phyloP scores from a whole-genome alignment of 768 basidiomycete genomes.

The Agaricus subrufescens region DNA sequence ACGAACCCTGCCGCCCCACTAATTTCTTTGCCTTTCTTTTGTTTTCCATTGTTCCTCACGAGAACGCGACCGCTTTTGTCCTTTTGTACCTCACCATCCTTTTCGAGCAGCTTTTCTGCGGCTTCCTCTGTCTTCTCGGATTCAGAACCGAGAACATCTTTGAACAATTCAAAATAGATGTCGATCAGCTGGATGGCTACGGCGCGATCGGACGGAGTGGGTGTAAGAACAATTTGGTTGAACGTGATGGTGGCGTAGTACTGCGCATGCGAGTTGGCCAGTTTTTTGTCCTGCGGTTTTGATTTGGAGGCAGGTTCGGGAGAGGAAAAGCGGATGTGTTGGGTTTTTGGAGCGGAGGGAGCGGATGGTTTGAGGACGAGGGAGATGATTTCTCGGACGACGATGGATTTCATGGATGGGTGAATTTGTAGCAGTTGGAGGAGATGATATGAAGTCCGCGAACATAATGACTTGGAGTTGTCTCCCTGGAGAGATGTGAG shows the following conservation, averaged over 20 bases:
- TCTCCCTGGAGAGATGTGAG: constrained; percentile 59
- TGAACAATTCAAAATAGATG: constrained; percentile 93
- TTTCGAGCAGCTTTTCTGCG: constrained; percentile 36
- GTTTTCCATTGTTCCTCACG: constrained; percentile 26
- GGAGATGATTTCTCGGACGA: constrained; percentile 82
- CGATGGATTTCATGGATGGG: constrained; percentile 86
- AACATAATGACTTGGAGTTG: constrained; percentile 80
- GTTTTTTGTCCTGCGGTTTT: constrained; percentile 28
- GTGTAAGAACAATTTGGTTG: constrained; percentile 82
- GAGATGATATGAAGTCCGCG: constrained; percentile 84
- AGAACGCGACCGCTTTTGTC: constrained; percentile 14
- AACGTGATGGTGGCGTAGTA: constrained; percentile 95
- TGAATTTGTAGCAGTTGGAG: constrained; percentile 88
- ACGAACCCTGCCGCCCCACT: constrained; percentile 62
- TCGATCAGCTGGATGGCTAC: constrained; percentile 80
- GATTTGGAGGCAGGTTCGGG: constrained; percentile 24
- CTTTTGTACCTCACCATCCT: constrained; percentile 26
- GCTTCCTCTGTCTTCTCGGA: constrained; percentile 25
- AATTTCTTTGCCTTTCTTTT: constrained; percentile 35
- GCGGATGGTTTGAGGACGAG: constrained; percentile 67
- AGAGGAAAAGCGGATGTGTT: constrained; percentile 53
- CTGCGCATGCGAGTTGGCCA: constrained; percentile 65
- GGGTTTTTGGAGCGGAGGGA: constrained; percentile 25
- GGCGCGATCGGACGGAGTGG: constrained; percentile 48
- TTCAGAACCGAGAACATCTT: constrained; percentile 73